Evolutionary conservation across 805 yeast genomes (phyloP), one percentile per base, ranked within the genome.

Genomic region (Saturnispora hagleri): DNA sequence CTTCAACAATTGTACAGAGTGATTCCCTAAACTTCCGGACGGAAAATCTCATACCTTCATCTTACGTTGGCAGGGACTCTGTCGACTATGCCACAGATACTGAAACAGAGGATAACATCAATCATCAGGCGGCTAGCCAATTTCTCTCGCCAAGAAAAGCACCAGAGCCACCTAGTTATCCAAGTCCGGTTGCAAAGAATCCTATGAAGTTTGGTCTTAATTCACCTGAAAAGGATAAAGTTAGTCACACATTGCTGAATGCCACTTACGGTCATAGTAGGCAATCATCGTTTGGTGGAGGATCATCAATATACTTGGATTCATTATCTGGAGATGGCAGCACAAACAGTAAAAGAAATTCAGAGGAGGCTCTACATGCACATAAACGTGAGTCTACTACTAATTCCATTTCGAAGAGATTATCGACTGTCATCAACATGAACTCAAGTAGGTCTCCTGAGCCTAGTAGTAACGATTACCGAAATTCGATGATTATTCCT

Each of bases 121-220:
- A 31, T 17, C 15, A 42, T 24, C 27, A 17, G 13, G 33, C 28
- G 3, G 18, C 44, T 12, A 51, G 47, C 24, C 58, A 52, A 35
- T 83, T 82, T 61, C 66, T 73, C 18, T 82, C 89, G 0, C 88
- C 89, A n/a, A 73, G 89, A 66, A 81, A 72, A 59, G 86, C 89
- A 0, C 90, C 90, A 1, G 75, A 75, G 49, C 89, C 89, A 0
- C 89, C 89, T 3, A 52, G 47, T 46, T 60, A 58, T 48, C 59
- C 62, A 31, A 60, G 63, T 41, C 68, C 67, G 2, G 55, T 62
- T 31, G 47, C 58, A 2, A 60, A 55, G 24, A 56, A 55, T 47
- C 58, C 58, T 27, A 45, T 53, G 52, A 61, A 56, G 35, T 61
- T 65, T 57, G 67, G 67, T 8, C 33, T 50, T 15, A 58, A 58